phyloP scores from a whole-genome alignment of 331 rosid genomes.

The Dryas integrifolia region DNA sequence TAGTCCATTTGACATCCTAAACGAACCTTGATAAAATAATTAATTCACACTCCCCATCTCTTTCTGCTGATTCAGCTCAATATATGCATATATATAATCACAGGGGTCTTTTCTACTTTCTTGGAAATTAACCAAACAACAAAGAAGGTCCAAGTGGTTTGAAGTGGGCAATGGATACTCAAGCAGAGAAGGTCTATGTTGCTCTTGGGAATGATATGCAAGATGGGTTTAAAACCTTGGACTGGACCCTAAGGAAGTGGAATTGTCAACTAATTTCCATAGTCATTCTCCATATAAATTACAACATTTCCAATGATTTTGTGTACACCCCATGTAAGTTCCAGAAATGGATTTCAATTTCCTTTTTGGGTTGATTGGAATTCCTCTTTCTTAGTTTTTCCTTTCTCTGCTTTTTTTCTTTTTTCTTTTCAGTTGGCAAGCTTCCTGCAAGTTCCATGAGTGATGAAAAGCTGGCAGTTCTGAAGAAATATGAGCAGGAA shows the following conservation, averaged over 20 bases:
- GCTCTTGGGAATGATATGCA: constrained; percentile 70
- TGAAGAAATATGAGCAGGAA: constrained; percentile 49
- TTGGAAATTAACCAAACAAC: neutral
- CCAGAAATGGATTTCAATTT: neutral
- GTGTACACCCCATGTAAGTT: constrained; percentile 70
- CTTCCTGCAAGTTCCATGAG: constrained; percentile 74
- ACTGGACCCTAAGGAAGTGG: constrained; percentile 82
- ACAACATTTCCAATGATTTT: constrained; percentile 48
- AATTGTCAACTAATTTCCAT: constrained; percentile 62
- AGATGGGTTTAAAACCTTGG: constrained; percentile 73
- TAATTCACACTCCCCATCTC: neutral
- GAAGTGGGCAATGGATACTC: constrained; percentile 40
- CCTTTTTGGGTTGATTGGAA: neutral
- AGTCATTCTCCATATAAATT: constrained; percentile 54
- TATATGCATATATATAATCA: neutral
- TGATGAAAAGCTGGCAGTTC: constrained; percentile 60
- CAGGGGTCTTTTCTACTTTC: constrained; percentile 2
- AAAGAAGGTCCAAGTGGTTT: neutral
- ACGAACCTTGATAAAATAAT: neutral
- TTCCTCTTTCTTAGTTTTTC: constrained; percentile 5
- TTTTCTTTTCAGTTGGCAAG: constrained; percentile 66
- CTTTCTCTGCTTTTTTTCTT: constrained; percentile 10
- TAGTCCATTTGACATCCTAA: neutral
- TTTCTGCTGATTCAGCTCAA: constrained; percentile 11
- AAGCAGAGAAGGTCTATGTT: constrained; percentile 55